A percentile compares a stretch with the other conserved stretches of the same genome.
phyloP scores from a whole-genome alignment of 116 monocot species.

The Cymodocea nodosa region DNA sequence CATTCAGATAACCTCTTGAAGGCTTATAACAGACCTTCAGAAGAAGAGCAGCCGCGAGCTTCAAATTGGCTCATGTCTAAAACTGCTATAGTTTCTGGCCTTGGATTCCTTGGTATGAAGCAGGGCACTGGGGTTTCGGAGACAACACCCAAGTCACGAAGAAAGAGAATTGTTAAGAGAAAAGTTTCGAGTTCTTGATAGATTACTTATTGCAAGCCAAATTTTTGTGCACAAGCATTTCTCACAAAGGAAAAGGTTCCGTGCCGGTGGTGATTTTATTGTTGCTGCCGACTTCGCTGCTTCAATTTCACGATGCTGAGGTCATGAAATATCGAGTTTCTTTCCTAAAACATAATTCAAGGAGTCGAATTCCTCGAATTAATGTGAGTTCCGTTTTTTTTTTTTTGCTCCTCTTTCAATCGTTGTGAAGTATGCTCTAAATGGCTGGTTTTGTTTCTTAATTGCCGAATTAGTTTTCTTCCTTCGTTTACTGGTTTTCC shows the following conservation, averaged over 20 bases:
- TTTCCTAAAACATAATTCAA: no score
- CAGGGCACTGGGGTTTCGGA: slow-evolving; percentile 32
- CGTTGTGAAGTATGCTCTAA: no score
- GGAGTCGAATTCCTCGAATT: no score
- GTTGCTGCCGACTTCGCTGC: slow-evolving; percentile 2
- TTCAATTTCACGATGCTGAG: neutral
- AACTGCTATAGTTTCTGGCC: slow-evolving; percentile 70
- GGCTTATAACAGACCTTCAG: slow-evolving; percentile 53
- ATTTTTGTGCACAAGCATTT: slow-evolving; percentile 6
- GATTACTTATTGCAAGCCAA: neutral
- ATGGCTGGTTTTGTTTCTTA: no score
- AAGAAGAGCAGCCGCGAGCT: slow-evolving; percentile 15
- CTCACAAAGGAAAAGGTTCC: neutral
- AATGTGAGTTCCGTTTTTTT: no score
- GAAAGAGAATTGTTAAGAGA: slow-evolving; percentile 79
- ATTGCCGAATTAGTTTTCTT: no score
- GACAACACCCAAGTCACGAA: slow-evolving; percentile 31
- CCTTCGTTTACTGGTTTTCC: no score
- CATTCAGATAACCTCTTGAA: slow-evolving; percentile 57
- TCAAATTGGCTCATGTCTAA: slow-evolving; percentile 94
- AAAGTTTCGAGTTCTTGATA: slow-evolving; percentile 42
- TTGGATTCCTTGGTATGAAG: slow-evolving; percentile 71
- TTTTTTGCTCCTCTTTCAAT: no score
- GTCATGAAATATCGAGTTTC: neutral
- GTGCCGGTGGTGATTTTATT: neutral